phyloP scores from a whole-genome alignment of 208 protist species.

The Wallacemonas sp. region DNA sequence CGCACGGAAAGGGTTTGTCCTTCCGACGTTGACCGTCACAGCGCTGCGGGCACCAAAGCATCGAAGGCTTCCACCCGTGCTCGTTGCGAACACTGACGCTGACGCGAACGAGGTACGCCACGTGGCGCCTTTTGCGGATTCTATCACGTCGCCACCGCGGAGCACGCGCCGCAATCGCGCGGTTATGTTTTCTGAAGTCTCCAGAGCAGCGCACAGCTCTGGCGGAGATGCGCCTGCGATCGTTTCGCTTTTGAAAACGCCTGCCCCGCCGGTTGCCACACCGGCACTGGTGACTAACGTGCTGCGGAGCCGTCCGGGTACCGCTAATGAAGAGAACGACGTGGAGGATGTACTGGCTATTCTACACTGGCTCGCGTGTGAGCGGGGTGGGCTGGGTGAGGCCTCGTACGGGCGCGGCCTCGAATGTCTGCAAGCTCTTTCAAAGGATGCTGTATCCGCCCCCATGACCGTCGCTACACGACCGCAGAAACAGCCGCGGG shows the following conservation, averaged over 20 bases:
- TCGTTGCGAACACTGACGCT: neutral
- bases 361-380: conserved; percentile 38
- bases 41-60: conserved; percentile 2
- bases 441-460: neutral
- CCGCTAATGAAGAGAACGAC: conserved; percentile 8
- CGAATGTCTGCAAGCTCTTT: neutral
- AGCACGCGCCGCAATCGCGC: neutral
- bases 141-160: neutral
- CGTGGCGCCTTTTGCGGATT: neutral
- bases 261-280: neutral
- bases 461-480: neutral
- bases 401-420: conserved; percentile 1
- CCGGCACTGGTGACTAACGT: neutral
- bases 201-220: neutral
- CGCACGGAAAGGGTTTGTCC: neutral
- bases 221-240: no score
- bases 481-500: neutral
- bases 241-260: no score
- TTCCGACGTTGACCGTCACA: conserved; percentile 9
- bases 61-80: neutral
- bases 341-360: conserved; percentile 42
- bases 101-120: neutral
- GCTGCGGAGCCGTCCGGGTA: neutral
- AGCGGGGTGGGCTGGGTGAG: neutral
- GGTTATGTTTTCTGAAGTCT: conserved; percentile 4